Evolutionary conservation across 306 rosid genomes (phyloP).

Genomic region (Alnus glutinosa): DNA sequence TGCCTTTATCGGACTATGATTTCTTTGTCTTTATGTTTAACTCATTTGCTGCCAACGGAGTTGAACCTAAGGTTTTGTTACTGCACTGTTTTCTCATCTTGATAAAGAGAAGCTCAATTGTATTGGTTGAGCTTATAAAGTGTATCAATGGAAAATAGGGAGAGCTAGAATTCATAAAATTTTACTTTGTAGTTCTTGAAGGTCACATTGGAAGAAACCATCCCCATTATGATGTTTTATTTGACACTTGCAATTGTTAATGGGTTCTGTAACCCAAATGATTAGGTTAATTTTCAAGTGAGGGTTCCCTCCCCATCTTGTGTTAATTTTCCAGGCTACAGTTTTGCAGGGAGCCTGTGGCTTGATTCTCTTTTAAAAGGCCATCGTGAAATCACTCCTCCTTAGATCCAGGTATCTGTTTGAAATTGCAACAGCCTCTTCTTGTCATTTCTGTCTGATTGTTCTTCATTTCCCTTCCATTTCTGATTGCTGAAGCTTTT

Average conservation of each 20-base stretch:
- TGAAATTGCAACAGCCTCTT: no score
- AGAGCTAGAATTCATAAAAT: background rate
- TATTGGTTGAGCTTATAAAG: background rate
- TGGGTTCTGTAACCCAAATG: background rate
- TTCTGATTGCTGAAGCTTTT: background rate
- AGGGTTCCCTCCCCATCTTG: background rate
- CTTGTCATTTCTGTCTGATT: no score
- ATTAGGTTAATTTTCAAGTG: background rate
- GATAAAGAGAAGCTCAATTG: background rate
- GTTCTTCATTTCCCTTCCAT: background rate
- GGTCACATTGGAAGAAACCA: background rate
- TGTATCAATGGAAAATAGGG: no score
- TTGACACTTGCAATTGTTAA: background rate
- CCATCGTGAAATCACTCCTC: background rate
- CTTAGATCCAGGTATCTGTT: background rate
- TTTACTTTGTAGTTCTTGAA: background rate
- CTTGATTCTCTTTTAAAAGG: background rate
- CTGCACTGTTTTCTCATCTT: background rate
- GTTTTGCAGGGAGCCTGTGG: background rate
- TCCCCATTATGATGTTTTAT: background rate
- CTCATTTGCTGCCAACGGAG: background rate
- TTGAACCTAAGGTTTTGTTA: background rate
- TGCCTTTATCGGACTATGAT: slow-evolving; percentile 9
- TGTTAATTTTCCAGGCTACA: background rate
- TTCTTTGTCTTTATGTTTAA: background rate